phyloP scores from a whole-genome alignment of 2,329 filamentous ascomycete species.

The Daldinia sp. region DNA sequence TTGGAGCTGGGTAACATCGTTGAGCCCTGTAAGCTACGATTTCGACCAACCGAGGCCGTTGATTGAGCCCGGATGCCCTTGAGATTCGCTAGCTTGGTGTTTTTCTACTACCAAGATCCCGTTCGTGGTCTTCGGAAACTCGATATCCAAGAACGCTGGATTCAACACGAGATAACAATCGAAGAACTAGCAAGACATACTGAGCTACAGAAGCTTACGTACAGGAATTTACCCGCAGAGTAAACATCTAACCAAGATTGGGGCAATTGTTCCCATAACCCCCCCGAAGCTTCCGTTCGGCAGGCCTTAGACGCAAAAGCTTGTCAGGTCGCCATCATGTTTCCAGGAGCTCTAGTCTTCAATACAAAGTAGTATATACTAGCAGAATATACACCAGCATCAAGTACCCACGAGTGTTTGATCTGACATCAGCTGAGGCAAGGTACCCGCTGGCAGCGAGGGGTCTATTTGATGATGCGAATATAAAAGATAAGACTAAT shows the following conservation, averaged over 20 bases:
- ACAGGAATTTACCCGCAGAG: background rate
- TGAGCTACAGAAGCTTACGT: background rate
- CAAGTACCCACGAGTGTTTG: too few species aligned
- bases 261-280: background rate
- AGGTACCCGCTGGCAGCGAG: too few species aligned
- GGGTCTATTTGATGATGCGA: too few species aligned
- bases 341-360: background rate
- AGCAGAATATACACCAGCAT: too few species aligned
- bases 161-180: slow-evolving; percentile 8
- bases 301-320: background rate
- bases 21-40: slow-evolving; percentile 15
- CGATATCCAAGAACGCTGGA: slow-evolving; percentile 14
- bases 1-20: slow-evolving; percentile 24
- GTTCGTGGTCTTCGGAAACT: slow-evolving; percentile 18
- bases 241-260: background rate
- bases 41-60: background rate
- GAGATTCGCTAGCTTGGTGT: background rate
- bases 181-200: background rate
- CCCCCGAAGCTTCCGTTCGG: background rate
- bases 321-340: background rate
- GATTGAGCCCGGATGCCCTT: background rate
- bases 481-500: too few species aligned
- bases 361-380: background rate
- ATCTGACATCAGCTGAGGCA: too few species aligned
- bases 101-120: background rate